Conservation (phyloP, 305 asterid genomes). For the Solanum chacoense region DNA sequence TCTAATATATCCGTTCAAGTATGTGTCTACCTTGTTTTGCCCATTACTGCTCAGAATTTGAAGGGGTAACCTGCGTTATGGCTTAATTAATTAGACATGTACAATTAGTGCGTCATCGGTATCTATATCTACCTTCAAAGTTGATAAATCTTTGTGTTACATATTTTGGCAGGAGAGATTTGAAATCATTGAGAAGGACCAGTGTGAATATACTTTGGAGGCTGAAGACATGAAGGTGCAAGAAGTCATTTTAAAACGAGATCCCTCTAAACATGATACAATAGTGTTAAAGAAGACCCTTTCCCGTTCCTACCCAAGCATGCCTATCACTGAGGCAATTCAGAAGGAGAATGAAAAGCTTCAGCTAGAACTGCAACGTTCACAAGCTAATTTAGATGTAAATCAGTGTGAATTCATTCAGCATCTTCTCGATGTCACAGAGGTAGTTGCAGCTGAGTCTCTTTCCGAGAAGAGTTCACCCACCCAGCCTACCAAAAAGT, state of each 20-base stretch:
- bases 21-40: background rate
- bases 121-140: background rate
- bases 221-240: constrained; percentile 74
- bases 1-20: background rate
- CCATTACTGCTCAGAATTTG: background rate
- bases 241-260: constrained; percentile 56
- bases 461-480: constrained; percentile 32
- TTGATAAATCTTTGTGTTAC: background rate
- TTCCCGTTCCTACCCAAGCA: constrained; percentile 65
- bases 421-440: constrained; percentile 77
- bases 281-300: constrained; percentile 59
- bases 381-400: constrained; percentile 70
- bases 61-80: background rate
- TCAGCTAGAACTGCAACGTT: constrained; percentile 67
- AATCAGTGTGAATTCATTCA: constrained; percentile 77
- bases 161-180: constrained; percentile 49
- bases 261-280: constrained; percentile 52
- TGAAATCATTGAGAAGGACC: constrained; percentile 65
- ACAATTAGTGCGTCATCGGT: background rate
- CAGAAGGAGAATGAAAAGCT: constrained; percentile 69
- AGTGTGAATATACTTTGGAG: constrained; percentile 63
- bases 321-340: constrained; percentile 62
- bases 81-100: background rate
- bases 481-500: constrained; percentile 21
- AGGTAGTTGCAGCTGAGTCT: constrained; percentile 56